Evolutionary conservation across 2,329 filamentous ascomycete species (phyloP).

Genomic region (Fusarium pseudonygamai): DNA sequence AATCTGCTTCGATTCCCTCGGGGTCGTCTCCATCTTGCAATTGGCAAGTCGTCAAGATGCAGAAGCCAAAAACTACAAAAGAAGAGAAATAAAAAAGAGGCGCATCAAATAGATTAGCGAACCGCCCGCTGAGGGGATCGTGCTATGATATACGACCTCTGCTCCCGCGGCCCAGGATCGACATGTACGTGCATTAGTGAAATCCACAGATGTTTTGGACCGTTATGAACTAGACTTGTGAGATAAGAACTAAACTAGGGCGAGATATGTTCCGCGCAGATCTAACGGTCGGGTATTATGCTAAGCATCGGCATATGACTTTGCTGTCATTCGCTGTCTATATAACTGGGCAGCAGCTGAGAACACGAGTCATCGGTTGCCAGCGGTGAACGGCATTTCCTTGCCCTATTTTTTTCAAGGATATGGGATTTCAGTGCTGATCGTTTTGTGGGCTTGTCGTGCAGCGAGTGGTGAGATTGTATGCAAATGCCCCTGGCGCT

Average conservation of each 20-base stretch:
- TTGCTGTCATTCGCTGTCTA: neutral
- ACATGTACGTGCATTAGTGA: neutral
- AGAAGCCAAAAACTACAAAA: neutral
- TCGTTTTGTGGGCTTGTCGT: neutral
- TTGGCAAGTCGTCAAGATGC: neutral
- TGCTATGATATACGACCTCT: conserved; percentile 8
- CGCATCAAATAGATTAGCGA: conserved; percentile 26
- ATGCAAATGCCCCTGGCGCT: neutral
- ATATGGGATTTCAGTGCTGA: neutral
- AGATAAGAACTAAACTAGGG: neutral
- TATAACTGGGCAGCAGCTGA: neutral
- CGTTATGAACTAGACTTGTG: neutral
- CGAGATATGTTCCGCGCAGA: neutral
- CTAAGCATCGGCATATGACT: neutral
- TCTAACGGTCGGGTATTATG: neutral
- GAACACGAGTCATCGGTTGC: conserved; percentile 4
- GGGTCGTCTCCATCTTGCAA: conserved; percentile 6
- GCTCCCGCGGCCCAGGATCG: conserved; percentile 2
- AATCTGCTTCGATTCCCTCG: conserved; percentile 23
- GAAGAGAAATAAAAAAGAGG: neutral
- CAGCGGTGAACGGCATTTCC: neutral
- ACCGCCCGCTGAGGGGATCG: neutral
- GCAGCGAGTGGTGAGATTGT: neutral
- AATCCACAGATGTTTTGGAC: conserved; percentile 1
- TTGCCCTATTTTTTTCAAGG: neutral